Evolutionary conservation across 2,329 filamentous ascomycete species (phyloP).

Genomic region (Juglanconis sp.): DNA sequence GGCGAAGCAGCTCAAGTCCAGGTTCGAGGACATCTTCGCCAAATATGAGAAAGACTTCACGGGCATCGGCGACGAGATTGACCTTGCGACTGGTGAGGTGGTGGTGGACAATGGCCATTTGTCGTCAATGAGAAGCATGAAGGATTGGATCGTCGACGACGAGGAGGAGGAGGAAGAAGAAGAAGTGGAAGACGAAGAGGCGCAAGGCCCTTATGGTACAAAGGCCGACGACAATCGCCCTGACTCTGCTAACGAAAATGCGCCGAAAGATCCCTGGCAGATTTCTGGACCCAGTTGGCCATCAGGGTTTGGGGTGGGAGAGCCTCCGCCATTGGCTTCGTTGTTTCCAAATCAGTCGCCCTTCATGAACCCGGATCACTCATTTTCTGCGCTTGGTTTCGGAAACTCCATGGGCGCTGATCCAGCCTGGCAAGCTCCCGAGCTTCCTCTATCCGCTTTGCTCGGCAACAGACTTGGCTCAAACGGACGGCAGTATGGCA

Average conservation of each 20-base stretch:
- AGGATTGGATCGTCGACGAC: conserved; percentile 20
- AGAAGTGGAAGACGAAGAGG: not conserved
- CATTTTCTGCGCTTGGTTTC: conserved; percentile 14
- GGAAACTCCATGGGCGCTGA: conserved; percentile 26
- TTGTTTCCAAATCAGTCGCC: conserved; percentile 20
- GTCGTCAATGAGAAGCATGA: conserved; percentile 38
- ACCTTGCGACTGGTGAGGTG: conserved; percentile 75
- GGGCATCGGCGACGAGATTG: conserved; percentile 83
- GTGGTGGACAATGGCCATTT: conserved; percentile 92
- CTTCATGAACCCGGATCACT: not conserved
- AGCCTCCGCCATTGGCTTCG: conserved; percentile 20
- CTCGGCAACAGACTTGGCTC: conserved; percentile 11
- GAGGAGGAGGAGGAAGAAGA: conserved; percentile 28
- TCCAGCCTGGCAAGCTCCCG: conserved; percentile 37
- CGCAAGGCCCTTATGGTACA: not conserved
- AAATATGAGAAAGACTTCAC: conserved; percentile 85
- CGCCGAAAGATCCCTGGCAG: not conserved
- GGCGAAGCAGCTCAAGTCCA: conserved; percentile 71
- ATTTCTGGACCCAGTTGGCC: not conserved
- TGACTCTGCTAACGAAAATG: too few species aligned
- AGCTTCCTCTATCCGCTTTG: conserved; percentile 26
- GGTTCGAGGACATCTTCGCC: conserved; percentile 82
- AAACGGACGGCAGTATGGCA: not conserved
- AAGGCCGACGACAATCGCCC: not conserved
- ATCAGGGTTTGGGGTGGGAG: not conserved